Conservation (phyloP, 2,329 filamentous ascomycete species). For the Onygenales sp. region DNA sequence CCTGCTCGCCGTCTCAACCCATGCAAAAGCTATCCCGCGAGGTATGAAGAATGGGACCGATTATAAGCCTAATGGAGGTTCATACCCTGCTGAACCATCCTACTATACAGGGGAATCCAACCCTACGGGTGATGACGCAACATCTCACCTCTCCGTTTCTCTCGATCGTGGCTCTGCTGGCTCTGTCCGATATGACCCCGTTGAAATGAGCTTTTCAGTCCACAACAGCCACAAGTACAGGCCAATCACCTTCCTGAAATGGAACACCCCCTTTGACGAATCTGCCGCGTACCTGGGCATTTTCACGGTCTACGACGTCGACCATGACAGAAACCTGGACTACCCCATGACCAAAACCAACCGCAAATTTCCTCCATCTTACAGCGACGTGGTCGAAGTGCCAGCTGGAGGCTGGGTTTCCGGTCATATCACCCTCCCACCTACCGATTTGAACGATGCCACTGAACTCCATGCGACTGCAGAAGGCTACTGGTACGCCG, state of each 20-base stretch:
- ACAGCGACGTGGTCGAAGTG: constrained; percentile 24
- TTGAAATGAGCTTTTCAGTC: constrained; percentile 16
- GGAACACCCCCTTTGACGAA: constrained; percentile 28
- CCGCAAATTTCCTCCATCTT: constrained; percentile 22
- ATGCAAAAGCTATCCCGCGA: too few relatives aligned
- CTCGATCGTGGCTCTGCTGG: constrained; percentile 13
- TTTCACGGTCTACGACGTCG: constrained; percentile 20
- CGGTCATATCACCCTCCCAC: constrained; percentile 16
- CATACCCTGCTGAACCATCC: too few relatives aligned
- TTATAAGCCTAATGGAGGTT: too few relatives aligned
- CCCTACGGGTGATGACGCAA: not conserved
- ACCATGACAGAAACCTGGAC: constrained; percentile 13
- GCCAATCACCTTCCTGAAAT: constrained; percentile 26
- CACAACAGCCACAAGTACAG: constrained; percentile 20
- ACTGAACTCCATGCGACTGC: constrained; percentile 24
- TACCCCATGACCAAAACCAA: constrained; percentile 24
- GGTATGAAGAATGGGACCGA: too few relatives aligned
- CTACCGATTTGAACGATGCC: constrained; percentile 18
- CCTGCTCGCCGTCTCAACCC: too few relatives aligned
- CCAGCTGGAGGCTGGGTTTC: constrained; percentile 15
- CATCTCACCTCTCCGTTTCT: constrained; percentile 8
- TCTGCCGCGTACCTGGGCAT: constrained; percentile 22
- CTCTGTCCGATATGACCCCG: constrained; percentile 5
- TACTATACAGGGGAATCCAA: too few relatives aligned
- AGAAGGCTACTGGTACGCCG: constrained; percentile 26